Evolutionary conservation across 108 stramenopile genomes (phyloP).

Genomic region (Skeletonema grethae): DNA sequence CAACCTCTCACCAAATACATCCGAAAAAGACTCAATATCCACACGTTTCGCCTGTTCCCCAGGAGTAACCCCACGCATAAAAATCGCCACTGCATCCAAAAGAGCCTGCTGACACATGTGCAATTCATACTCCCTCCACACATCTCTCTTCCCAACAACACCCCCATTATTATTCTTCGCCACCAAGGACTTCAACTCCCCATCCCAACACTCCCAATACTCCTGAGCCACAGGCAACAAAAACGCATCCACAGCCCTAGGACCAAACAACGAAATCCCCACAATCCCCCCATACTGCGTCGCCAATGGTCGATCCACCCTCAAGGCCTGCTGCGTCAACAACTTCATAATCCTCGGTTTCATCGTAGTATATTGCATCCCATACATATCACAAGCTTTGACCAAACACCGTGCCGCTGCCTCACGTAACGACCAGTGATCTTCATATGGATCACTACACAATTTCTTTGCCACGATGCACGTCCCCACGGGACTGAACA

Average conservation of each 20-base stretch:
- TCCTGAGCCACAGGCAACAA: conserved; percentile 64
- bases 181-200: conserved; percentile 14
- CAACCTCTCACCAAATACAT: conserved; percentile 72
- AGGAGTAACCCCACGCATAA: conserved; percentile 38
- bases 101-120: conserved; percentile 75
- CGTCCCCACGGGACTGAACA: conserved; percentile 77
- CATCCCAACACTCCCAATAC: conserved; percentile 75
- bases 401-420: conserved; percentile 67
- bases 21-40: conserved; percentile 54
- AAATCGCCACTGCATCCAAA: conserved; percentile 64
- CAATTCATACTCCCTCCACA: conserved; percentile 53
- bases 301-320: conserved; percentile 43
- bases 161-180: neutral
- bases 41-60: conserved; percentile 54
- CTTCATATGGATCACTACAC: conserved; percentile 36
- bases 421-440: conserved; percentile 75
- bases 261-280: conserved; percentile 77
- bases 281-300: conserved; percentile 84
- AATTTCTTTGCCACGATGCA: conserved; percentile 82
- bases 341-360: conserved; percentile 71
- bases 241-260: conserved; percentile 81
- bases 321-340: conserved; percentile 53
- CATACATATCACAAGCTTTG: conserved; percentile 67
- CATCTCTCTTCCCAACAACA: conserved; percentile 16
- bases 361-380: conserved; percentile 75